Evolutionary conservation across 495 filamentous ascomycete genomes (phyloP).

Genomic region (Physcia stellaris): DNA sequence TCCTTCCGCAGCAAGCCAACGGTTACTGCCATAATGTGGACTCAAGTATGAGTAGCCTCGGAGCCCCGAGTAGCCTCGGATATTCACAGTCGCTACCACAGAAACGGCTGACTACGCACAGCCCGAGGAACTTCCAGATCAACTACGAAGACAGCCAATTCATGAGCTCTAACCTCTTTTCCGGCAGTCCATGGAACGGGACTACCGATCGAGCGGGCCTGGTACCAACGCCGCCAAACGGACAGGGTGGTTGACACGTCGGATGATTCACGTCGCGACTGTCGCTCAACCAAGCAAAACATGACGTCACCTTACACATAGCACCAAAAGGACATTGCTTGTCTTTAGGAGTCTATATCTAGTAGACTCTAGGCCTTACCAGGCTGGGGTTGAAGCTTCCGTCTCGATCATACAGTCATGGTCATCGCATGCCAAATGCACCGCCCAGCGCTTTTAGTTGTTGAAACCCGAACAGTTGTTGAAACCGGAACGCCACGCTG

Average conservation of each 20-base stretch:
- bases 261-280: too few relatives aligned
- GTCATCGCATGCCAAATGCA: too few relatives aligned
- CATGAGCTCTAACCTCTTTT: slow-evolving; percentile 10
- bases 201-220: not conserved
- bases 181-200: slow-evolving; percentile 4
- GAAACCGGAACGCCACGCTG: slow-evolving; percentile 8
- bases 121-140: too few relatives aligned
- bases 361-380: too few relatives aligned
- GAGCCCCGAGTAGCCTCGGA: slow-evolving; percentile 7
- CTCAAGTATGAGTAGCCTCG: slow-evolving; percentile 9
- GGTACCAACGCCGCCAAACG: slow-evolving; percentile 27
- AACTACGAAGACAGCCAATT: too few relatives aligned
- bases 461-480: slow-evolving; percentile 19
- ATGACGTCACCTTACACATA: too few relatives aligned
- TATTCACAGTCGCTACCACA: not conserved
- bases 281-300: too few relatives aligned
- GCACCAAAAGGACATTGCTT: too few relatives aligned
- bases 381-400: too few relatives aligned
- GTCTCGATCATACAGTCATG: slow-evolving; percentile 5
- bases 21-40: not conserved
- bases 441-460: slow-evolving; percentile 17
- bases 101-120: too few relatives aligned
- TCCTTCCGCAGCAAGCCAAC: not conserved
- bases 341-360: too few relatives aligned
- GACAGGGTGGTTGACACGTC: slow-evolving; percentile 33